Conservation (phyloP, 805 yeast genomes). For the Metschnikowia continentalis region DNA sequence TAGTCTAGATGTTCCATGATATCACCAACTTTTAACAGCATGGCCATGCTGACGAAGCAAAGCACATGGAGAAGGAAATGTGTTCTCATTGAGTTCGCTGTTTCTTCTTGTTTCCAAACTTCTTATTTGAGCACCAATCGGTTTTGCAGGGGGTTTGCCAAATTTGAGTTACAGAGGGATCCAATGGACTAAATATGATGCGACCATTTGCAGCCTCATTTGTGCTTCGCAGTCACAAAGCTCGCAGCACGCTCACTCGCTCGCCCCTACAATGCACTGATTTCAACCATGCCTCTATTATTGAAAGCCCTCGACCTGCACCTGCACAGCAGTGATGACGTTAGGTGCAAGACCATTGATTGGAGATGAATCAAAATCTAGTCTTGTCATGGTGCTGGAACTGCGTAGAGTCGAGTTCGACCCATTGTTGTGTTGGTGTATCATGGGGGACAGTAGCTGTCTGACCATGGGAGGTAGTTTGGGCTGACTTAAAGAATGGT, state of each 20-base stretch:
- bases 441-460: constrained; percentile 15
- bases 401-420: constrained; percentile 26
- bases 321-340: constrained; percentile 40
- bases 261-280: background rate
- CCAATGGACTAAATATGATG: background rate
- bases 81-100: background rate
- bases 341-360: constrained; percentile 29
- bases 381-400: constrained; percentile 29
- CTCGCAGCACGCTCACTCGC: background rate
- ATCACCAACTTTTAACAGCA: constrained; percentile 14
- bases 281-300: background rate
- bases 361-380: constrained; percentile 27
- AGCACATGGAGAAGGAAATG: background rate
- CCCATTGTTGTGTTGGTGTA: constrained; percentile 17
- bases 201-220: background rate
- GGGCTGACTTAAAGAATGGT: constrained; percentile 11
- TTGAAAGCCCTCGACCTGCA: constrained; percentile 23
- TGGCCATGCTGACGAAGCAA: constrained; percentile 3
- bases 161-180: background rate
- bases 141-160: background rate
- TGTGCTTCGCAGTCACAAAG: constrained; percentile 1
- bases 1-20: constrained; percentile 8
- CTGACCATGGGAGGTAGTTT: constrained; percentile 14
- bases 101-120: background rate
- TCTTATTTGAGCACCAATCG: too few relatives aligned